Percentiles rank a stretch among this genome's conserved stretches.
Evolutionary conservation across 169 alveolate genomes (phyloP).

Genomic region (Perkinsus marinus): DNA sequence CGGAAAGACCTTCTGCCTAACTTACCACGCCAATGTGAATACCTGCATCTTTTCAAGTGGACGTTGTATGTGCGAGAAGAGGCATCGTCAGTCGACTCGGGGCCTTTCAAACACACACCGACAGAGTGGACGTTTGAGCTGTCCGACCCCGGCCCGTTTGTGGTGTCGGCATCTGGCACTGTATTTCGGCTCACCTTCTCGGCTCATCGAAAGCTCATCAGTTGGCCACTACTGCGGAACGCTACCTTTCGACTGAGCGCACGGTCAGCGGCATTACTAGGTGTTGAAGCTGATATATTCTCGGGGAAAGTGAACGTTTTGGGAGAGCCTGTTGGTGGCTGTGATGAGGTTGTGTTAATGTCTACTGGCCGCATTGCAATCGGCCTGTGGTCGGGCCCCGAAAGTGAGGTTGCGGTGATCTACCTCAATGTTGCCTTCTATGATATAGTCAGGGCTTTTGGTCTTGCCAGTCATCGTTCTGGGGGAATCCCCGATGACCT

Average conservation of each 20-base stretch:
- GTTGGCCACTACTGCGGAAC: not conserved
- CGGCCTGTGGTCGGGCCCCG: not conserved
- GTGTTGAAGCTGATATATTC: not conserved
- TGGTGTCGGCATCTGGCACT: not conserved
- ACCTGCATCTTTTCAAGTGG: not conserved
- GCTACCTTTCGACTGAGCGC: not conserved
- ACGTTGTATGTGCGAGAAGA: not conserved
- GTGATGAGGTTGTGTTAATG: not conserved
- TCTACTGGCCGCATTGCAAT: not conserved
- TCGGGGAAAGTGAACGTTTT: not conserved
- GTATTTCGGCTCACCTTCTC: not conserved
- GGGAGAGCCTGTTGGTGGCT: not conserved
- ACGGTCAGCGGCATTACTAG: not conserved
- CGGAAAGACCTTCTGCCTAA: not conserved
- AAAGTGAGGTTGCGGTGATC: not conserved
- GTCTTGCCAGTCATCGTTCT: not conserved
- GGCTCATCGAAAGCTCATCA: not conserved
- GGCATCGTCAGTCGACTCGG: not conserved
- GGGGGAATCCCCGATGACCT: not conserved
- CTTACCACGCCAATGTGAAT: not conserved
- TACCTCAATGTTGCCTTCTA: not conserved
- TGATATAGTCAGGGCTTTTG: not conserved
- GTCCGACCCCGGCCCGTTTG: not conserved
- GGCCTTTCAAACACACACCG: not conserved
- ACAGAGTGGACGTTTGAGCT: not conserved